Conservation (phyloP, 75 land plant species). For the Sequoiadendron giganteum region DNA sequence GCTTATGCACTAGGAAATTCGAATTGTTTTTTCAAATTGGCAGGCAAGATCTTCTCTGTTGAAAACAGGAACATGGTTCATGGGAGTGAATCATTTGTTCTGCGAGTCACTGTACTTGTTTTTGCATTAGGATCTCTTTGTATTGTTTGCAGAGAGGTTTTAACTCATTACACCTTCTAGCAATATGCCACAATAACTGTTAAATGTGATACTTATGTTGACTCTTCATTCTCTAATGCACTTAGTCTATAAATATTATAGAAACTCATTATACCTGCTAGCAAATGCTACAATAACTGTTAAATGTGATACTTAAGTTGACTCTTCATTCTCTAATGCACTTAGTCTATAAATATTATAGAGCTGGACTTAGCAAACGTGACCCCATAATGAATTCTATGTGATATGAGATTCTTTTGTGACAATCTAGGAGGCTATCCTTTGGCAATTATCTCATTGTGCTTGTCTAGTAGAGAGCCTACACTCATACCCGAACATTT, state of each 20-base stretch:
- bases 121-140: slow-evolving; percentile 1
- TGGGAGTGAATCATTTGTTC: neutral
- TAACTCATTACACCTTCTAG: neutral
- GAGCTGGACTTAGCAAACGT: too few species aligned
- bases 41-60: neutral
- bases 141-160: neutral
- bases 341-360: too few species aligned
- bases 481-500: too few species aligned
- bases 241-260: too few species aligned
- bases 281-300: neutral
- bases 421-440: too few species aligned
- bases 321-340: too few species aligned
- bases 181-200: neutral
- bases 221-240: too few species aligned
- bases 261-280: neutral
- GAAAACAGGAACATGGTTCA: neutral
- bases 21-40: neutral
- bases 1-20: neutral
- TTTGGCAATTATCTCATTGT: too few species aligned
- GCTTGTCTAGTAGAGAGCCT: too few species aligned
- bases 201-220: neutral
- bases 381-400: too few species aligned
- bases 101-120: neutral
- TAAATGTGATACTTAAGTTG: neutral
- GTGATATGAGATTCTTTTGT: too few species aligned